A percentile compares a stretch with the other conserved stretches of the same genome.
Conservation (phyloP, 2,329 filamentous ascomycete species). For the Chaetomium globosum region DNA sequence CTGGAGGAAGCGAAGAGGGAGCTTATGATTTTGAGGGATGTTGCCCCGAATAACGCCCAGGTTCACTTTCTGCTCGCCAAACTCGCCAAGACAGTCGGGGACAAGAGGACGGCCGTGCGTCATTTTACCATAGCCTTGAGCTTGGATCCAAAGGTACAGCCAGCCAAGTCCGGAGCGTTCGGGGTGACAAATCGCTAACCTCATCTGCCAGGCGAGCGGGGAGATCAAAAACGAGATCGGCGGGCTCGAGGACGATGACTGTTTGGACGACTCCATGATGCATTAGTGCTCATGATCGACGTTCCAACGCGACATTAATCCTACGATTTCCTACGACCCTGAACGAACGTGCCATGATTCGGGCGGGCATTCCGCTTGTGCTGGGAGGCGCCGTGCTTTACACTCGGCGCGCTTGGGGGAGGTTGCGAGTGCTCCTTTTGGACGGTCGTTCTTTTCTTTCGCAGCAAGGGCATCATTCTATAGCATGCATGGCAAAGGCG, state of each 20-base stretch:
- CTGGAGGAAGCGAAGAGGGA: conserved; percentile 76
- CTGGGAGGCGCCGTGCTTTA: not conserved
- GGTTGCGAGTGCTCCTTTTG: conserved; percentile 15
- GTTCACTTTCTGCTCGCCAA: conserved; percentile 94
- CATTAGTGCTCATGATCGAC: conserved; percentile 43
- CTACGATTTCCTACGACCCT: conserved; percentile 19
- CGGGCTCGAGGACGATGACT: conserved; percentile 78
- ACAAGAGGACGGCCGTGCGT: conserved; percentile 79
- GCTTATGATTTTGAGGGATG: conserved; percentile 82
- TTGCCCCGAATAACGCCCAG: conserved; percentile 91
- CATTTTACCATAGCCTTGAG: conserved; percentile 95
- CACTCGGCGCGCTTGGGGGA: conserved; percentile 14
- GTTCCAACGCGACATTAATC: conserved; percentile 31
- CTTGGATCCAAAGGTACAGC: conserved; percentile 85
- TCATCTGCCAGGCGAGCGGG: conserved; percentile 70
- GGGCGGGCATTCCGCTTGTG: conserved; percentile 6
- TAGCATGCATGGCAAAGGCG: conserved; percentile 37
- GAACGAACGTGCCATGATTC: conserved; percentile 6
- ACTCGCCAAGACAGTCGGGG: conserved; percentile 71
- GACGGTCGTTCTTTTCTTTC: conserved; percentile 23
- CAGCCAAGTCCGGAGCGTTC: not conserved
- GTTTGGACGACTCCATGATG: conserved; percentile 68
- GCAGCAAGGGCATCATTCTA: conserved; percentile 22
- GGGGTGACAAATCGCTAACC: conserved; percentile 34
- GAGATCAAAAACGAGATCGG: conserved; percentile 98